Conservation (phyloP, 352 stramenopile genomes). For the Plasmopara muralis region DNA sequence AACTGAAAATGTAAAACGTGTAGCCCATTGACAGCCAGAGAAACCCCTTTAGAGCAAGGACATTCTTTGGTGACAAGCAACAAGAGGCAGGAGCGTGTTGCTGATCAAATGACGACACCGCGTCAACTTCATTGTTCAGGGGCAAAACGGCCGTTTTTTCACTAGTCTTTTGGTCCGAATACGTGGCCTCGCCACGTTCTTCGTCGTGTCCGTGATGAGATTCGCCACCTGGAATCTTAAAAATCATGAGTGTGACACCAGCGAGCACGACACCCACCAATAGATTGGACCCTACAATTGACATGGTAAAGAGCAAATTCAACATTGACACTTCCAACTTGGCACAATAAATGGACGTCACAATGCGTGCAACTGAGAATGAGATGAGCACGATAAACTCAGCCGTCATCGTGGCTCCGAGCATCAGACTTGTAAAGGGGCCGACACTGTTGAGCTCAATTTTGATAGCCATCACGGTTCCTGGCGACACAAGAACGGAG, state of each 20-base stretch:
- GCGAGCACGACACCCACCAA: constrained; percentile 36
- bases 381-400: constrained; percentile 67
- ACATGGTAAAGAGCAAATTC: constrained; percentile 51
- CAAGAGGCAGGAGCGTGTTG: constrained; percentile 27
- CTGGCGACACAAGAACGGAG: constrained; percentile 48
- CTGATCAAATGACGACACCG: constrained; percentile 11
- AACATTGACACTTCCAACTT: constrained; percentile 45
- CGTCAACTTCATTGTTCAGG: constrained; percentile 39
- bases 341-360: constrained; percentile 56
- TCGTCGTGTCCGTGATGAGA: constrained; percentile 4
- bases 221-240: constrained; percentile 40
- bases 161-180: constrained; percentile 22
- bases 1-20: constrained; percentile 55
- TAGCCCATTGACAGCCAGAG: constrained; percentile 58
- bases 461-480: constrained; percentile 69
- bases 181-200: constrained; percentile 5
- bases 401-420: constrained; percentile 58
- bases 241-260: constrained; percentile 47
- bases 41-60: constrained; percentile 53
- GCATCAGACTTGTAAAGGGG: constrained; percentile 70
- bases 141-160: constrained; percentile 17
- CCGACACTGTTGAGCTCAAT: constrained; percentile 66
- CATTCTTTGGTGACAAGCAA: constrained; percentile 20
- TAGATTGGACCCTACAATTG: constrained; percentile 47
- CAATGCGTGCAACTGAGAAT: constrained; percentile 57